Base-by-base conservation (phyloP, 1,284 basidiomycete genomes). In the Sporisorium graminicola region DNA sequence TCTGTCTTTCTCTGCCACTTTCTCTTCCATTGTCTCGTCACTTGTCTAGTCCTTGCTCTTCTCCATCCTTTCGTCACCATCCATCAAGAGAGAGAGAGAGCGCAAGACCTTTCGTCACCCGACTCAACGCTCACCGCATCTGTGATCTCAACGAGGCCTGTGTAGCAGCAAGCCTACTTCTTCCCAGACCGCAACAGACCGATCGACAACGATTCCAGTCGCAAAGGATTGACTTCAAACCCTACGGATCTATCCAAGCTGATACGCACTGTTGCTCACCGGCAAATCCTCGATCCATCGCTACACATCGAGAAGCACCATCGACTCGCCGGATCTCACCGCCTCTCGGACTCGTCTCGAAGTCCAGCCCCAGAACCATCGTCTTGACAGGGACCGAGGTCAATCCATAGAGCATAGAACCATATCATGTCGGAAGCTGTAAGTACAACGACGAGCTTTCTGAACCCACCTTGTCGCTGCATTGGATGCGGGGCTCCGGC, bases 351-450 rank as follows among this genome's bases (percentile, higher is more conserved):
- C 37, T 18, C 37, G 37, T 18, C 37, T 40, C 40, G 40, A 43
- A 20, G 6, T 43, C 40, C 14, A 43, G 5, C 8, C 3, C 31
- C 22, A 37, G 24, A 37, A 5, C 18, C 14, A 40, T 40, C 18
- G 40, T 43, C 40, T n/a, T 20, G 40, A 43, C 5, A 43, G n/a
- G n/a, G 40, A 27, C 24, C 33, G 16, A 40, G 22, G 20, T 26
- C 20, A 9, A n/a, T 26, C 20, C 44, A 6, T n/a, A 50, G 10
- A 22, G n/a, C 29, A 44, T n/a, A n/a, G n/a, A n/a, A n/a, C n/a
- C 43, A 44, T 31, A 56, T 56, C 53, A 63, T 63, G 60, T 63
- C 60, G 26, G 60, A 63, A 56, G 60, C 60, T 43, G 60, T 63
- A 56, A 55, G 60, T 63, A 43, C 43, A 47, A 29, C 22, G 31